Base-by-base conservation (phyloP, 805 yeast genomes). In the Kluyveromyces dobzhanskii region DNA sequence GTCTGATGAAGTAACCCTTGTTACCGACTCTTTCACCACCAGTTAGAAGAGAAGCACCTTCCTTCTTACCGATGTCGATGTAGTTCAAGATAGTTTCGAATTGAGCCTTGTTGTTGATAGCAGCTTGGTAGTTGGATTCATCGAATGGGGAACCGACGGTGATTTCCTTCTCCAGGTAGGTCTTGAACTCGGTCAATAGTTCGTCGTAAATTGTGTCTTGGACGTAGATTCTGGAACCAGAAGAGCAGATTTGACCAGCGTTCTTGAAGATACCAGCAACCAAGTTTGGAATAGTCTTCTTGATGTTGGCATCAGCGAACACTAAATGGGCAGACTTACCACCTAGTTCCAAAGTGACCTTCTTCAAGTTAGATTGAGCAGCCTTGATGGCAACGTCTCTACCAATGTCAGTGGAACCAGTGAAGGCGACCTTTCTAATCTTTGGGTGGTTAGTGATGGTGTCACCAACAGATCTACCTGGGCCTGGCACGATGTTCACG, bases 181-280 rank as follows among this genome's bases (percentile, higher is more conserved):
- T 56, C 59, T 76, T 76, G 59, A 82, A 80, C 45, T 70, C 73
- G 26, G 65, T 64, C 37, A 80, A 61, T 35, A 81, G 67, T 47
- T 70, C 67, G 48, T 81, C 86, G 60, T 82, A 80, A 44, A 79
- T 69, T 26, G 73, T 80, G 47, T 77, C 85, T 64, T 82, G 88
- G 45, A 82, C 73, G 57, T 75, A 80, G 42, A 82, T 68, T 73
- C 92, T 78, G 27, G 88, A 80, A 59, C 88, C 88, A 34, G 88
- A 85, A 51, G 83, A 77, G 60, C 90, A 82, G 42, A 82, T 84
- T 66, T 82, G 87, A 64, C 88, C 90, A 46, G 86, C 79, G 65
- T 81, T 81, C 67, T 71, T 75, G 69, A 80, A 80, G 53, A 82
- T 82, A 68, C 86, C 86, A 36, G 71, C 63, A 38, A 76, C 68